phyloP scores from a whole-genome alignment of 208 protist species.

The Crithidia mellificae region DNA sequence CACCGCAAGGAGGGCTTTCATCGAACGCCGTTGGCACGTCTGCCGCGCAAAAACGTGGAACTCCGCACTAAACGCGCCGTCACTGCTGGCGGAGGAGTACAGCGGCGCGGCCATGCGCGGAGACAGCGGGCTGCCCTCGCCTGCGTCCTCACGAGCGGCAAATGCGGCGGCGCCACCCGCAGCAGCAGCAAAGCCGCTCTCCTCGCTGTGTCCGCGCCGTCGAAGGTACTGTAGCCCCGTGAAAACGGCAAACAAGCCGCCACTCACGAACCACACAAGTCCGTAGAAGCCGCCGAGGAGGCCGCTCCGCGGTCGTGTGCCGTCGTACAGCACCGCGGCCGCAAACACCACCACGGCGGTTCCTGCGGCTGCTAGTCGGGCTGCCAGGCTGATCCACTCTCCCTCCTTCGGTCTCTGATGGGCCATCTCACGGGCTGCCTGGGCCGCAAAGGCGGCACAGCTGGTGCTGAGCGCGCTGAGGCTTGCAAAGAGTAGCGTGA shows the following conservation, averaged over 20 bases:
- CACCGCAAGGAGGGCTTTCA: slow-evolving; percentile 48
- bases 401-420: slow-evolving; percentile 20
- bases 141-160: slow-evolving; percentile 1
- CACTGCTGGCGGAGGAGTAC: neutral
- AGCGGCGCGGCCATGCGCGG: neutral
- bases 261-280: neutral
- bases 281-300: neutral
- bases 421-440: slow-evolving; percentile 14
- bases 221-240: slow-evolving; percentile 7
- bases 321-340: slow-evolving; percentile 24
- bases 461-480: neutral
- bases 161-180: neutral
- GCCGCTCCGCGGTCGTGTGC: neutral
- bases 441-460: neutral
- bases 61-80: neutral
- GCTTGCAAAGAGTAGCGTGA: slow-evolving; percentile 15
- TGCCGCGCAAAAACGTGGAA: slow-evolving; percentile 47
- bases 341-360: slow-evolving; percentile 2
- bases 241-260: neutral
- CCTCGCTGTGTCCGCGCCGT: neutral
- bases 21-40: slow-evolving; percentile 50
- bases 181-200: neutral
- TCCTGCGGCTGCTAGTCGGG: neutral
- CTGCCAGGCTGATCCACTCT: neutral
- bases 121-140: neutral